Evolutionary conservation across 1,284 basidiomycete genomes (phyloP).

Genomic region (Ceratobasidium sp.): DNA sequence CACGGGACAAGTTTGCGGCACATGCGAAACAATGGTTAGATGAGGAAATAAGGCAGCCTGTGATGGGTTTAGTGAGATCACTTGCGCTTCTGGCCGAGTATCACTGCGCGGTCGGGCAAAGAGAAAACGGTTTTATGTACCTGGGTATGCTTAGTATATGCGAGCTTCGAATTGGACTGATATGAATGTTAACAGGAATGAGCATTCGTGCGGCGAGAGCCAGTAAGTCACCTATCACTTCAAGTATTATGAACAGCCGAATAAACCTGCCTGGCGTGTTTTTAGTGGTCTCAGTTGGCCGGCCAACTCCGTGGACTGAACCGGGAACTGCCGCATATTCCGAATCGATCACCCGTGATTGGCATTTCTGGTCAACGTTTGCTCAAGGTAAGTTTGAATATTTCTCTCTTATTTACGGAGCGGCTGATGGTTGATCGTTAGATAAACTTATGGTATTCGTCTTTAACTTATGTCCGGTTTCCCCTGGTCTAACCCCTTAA

Average conservation of each 20-base stretch:
- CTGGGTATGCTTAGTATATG: conserved; percentile 47
- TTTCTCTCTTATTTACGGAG: background rate
- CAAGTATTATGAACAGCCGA: background rate
- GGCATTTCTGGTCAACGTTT: conserved; percentile 69
- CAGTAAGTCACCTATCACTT: conserved; percentile 43
- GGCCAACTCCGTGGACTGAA: conserved; percentile 62
- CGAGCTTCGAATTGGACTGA: background rate
- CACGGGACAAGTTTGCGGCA: conserved; percentile 65
- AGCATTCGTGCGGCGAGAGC: conserved; percentile 64
- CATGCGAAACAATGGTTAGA: conserved; percentile 70
- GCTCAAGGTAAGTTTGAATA: conserved; percentile 58
- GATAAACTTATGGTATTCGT: conserved; percentile 35
- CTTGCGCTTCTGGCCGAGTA: conserved; percentile 71
- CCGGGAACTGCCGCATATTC: conserved; percentile 64
- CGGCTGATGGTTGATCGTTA: background rate
- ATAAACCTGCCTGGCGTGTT: background rate
- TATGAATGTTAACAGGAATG: conserved; percentile 61
- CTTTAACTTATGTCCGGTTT: background rate
- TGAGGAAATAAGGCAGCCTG: conserved; percentile 68
- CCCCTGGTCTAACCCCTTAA: background rate
- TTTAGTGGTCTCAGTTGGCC: background rate
- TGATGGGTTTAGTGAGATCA: conserved; percentile 70
- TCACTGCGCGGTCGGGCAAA: conserved; percentile 62
- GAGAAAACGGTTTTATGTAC: conserved; percentile 52
- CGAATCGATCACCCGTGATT: conserved; percentile 67